Evolutionary conservation across 202 grass and related monocot genomes (phyloP), one percentile per base, ranked within the genome.

Genomic region (Elaeis oleifera): DNA sequence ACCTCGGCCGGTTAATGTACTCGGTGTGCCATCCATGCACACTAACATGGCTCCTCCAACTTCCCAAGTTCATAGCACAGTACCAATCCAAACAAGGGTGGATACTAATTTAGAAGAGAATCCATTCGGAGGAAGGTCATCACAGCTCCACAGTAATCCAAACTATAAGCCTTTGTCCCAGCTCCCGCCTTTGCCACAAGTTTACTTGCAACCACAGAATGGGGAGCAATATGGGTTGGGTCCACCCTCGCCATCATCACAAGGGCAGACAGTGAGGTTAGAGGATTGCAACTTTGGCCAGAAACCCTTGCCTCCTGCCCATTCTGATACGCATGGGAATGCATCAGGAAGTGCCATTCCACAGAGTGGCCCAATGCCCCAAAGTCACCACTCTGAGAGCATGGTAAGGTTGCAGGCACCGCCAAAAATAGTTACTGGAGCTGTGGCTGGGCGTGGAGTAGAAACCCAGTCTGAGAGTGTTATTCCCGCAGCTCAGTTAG

Each of bases 171-270:
- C 88, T 4, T 73, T 99, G 14, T 94, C 85, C 3, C 94, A 94
- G 76, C 81, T 99, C 49, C 94, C 94, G 18, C 95, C 95, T 27
- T 87, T 99, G 27, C 88, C 95, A 5, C 85, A 88, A n/a, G 60
- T 85, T 23, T 79, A 87, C 71, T 76, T 99, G 69, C 92, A 89
- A 64, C 73, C 87, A 18, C 80, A 51, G 4, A 67, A 74, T 44
- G 36, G 36, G 60, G 79, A 62, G 17, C 75, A 69, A 73, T 76
- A 79, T 24, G 68, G 71, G 72, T 21, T 76, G 63, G 71, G 78
- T 70, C 76, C 68, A 69, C 75, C 1, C 19, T 58, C 28, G 0
- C 67, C 76, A 53, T 36, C 36, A 44, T 44, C 36, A 48, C 23
- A 71, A 24, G 23, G 16, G 22, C 76, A 73, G 25, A 72, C 56